phyloP scores from a whole-genome alignment of 805 yeast species.

The Starmerella cellae region DNA sequence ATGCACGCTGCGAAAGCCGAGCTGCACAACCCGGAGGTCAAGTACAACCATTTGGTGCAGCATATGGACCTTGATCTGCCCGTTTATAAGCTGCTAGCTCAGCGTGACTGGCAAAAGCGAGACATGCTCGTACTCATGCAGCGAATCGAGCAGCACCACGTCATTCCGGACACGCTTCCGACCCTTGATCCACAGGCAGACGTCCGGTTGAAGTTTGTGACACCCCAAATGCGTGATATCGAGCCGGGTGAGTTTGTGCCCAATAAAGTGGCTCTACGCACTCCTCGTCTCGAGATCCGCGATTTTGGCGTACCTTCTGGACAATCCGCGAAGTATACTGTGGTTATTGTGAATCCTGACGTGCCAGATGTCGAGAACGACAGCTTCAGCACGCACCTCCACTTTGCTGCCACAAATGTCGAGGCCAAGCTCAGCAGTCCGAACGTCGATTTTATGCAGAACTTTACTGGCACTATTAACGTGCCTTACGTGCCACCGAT shows the following conservation, averaged over 20 bases:
- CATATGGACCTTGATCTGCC: constrained; percentile 59
- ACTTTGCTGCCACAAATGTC: constrained; percentile 65
- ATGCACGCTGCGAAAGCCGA: constrained; percentile 49
- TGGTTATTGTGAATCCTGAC: constrained; percentile 82
- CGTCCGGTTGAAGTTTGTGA: constrained; percentile 46
- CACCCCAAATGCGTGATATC: constrained; percentile 39
- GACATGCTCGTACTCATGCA: constrained; percentile 77
- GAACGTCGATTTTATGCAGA: constrained; percentile 31
- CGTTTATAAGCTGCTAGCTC: constrained; percentile 58
- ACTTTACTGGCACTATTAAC: constrained; percentile 29
- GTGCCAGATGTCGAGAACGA: constrained; percentile 63
- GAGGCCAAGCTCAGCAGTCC: constrained; percentile 46
- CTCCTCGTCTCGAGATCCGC: constrained; percentile 66
- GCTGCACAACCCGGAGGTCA: constrained; percentile 68
- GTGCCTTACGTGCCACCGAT: constrained; percentile 65
- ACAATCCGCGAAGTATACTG: constrained; percentile 44
- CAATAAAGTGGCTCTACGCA: constrained; percentile 54
- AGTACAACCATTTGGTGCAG: constrained; percentile 42
- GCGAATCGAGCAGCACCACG: constrained; percentile 69
- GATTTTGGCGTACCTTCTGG: constrained; percentile 44
- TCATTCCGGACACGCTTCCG: constrained; percentile 89
- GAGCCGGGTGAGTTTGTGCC: constrained; percentile 70
- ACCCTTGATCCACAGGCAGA: constrained; percentile 72
- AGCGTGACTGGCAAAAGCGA: constrained; percentile 57
- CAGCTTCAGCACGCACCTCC: constrained; percentile 55